These are phyloP conservation scores for Annulohypoxylon truncatum DNA, from an alignment of 2,329 filamentous ascomycete species.

Conservation along the genomic window DNA sequence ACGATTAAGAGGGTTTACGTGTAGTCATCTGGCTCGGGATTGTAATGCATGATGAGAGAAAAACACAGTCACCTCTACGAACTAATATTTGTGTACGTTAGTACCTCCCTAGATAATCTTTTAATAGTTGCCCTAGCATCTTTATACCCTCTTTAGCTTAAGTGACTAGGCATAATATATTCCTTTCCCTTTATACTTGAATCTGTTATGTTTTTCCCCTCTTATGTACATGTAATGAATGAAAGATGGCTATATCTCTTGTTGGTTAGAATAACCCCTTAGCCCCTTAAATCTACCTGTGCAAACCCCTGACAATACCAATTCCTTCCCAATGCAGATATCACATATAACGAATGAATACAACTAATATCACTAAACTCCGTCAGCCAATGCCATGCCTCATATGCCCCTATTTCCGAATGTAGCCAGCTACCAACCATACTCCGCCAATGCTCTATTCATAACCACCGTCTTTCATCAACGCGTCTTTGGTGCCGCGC, in stretches of 20 bases:
- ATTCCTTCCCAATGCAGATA: background rate
- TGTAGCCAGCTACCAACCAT: background rate
- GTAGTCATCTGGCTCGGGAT: background rate
- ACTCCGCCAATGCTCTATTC: background rate
- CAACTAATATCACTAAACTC: background rate
- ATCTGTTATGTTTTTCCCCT: background rate
- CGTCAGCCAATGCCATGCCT: background rate
- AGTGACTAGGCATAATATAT: background rate
- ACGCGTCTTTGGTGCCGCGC: background rate
- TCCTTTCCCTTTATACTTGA: background rate
- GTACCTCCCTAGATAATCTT: background rate
- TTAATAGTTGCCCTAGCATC: background rate
- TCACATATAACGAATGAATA: background rate
- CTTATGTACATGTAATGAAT: background rate
- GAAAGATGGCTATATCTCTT: background rate
- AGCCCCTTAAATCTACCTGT: background rate
- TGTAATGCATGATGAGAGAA: background rate
- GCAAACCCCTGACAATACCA: background rate
- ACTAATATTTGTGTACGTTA: background rate
- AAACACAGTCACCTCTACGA: background rate
- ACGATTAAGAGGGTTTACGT: slow-evolving; percentile 35
- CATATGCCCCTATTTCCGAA: background rate
- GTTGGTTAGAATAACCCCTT: background rate
- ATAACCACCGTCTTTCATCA: background rate
- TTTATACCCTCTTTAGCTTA: background rate